Evolutionary conservation across 1,284 basidiomycete species (phyloP), one percentile per base, ranked within the genome.

Genomic region (Mycena citricolor): DNA sequence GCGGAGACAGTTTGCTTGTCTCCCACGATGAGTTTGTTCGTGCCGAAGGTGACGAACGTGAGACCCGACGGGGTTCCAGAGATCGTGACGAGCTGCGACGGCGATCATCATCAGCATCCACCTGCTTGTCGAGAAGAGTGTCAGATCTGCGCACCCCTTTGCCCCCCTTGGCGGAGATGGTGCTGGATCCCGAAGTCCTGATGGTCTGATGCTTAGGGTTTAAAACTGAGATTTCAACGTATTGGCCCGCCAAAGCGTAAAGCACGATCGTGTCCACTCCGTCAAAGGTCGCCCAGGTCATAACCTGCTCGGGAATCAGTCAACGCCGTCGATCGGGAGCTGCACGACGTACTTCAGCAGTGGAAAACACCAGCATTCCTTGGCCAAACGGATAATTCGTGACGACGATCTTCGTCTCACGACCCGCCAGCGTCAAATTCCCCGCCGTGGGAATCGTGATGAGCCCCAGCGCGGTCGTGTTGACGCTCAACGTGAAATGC

Each of bases 351-450:
- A 74, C 67, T 55, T 68, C 65, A 0, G 72, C 71, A 2, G 73
- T 71, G 5, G 70, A 66, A 54, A 70, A 72, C 32, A 62, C 59
- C 17, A 68, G 44, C 34, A 47, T 62, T 6, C 59, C 61, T 7
- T 47, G 50, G 8, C 71, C 69, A 43, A 68, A 73, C 12, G 60
- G 58, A 57, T 73, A 71, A 39, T 71, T 66, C 5, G 71, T 65
- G 2, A 71, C 68, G n/a, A 75, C 54, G 35, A 74, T 65, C 57
- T 71, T 51, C 25, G 66, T 69, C 49, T 71, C 68, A 33, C 70
- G 60, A 35, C 69, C 70, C 4, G 64, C 65, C n/a, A 74, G 54
- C 10, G 61, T 65, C 26, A 69, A 56, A 23, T 47, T 51, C n/a
- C 61, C 61, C 7, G 54, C 49, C 51, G 61, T 64, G 5, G 71